Evolutionary conservation across 257 asterid species (phyloP).

Genomic region (Linaria vulgaris): DNA sequence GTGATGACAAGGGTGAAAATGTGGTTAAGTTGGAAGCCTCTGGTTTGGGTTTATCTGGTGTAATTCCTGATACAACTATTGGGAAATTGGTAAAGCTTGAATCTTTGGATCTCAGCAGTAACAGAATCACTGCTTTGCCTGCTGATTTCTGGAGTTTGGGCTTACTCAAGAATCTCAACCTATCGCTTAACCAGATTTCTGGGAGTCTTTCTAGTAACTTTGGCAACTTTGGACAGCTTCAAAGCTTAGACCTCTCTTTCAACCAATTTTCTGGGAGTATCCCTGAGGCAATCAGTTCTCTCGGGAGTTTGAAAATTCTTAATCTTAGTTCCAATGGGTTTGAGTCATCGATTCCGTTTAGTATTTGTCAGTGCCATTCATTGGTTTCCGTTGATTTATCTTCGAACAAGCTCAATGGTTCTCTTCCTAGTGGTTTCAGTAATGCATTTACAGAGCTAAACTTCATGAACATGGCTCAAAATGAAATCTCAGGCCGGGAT

Average conservation of each 20-base stretch:
- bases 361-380: constrained; percentile 55
- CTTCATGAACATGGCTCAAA: constrained; percentile 65
- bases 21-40: constrained; percentile 51
- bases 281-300: constrained; percentile 78
- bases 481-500: constrained; percentile 58
- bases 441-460: constrained; percentile 56
- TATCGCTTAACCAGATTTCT: constrained; percentile 60
- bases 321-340: constrained; percentile 63
- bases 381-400: constrained; percentile 69
- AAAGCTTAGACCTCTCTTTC: constrained; percentile 70
- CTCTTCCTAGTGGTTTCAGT: constrained; percentile 63
- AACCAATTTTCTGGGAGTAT: constrained; percentile 70
- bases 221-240: constrained; percentile 74
- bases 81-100: constrained; percentile 71
- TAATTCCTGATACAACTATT: constrained; percentile 75
- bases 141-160: constrained; percentile 97
- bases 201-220: constrained; percentile 69
- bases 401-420: constrained; percentile 52
- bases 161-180: constrained; percentile 56
- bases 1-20: constrained; percentile 57
- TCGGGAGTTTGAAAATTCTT: constrained; percentile 47
- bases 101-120: constrained; percentile 79
- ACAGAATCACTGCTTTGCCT: constrained; percentile 64
- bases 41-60: constrained; percentile 74
- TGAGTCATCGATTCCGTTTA: constrained; percentile 55